phyloP scores from a whole-genome alignment of 805 yeast species.

The Barnettozyma pratensis region DNA sequence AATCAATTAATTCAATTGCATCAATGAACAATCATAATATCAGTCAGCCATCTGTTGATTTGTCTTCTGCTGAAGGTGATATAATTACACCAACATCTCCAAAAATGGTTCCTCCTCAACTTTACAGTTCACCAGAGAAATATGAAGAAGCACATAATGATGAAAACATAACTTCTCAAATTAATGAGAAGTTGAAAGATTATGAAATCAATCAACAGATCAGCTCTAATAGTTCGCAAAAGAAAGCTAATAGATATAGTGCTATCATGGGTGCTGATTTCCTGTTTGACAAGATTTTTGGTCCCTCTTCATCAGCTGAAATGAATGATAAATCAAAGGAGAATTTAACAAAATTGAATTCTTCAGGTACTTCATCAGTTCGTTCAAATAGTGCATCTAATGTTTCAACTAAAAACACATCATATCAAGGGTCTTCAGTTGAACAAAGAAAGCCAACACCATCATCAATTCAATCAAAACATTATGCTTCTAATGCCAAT shows the following conservation, averaged over 20 bases:
- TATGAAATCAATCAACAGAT: not conserved
- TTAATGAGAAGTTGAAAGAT: conserved; percentile 9
- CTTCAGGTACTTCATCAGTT: conserved; percentile 10
- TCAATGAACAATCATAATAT: conserved; percentile 27
- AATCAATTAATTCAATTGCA: conserved; percentile 36
- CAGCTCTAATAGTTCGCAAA: not conserved
- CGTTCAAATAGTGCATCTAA: conserved; percentile 10
- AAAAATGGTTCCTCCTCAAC: conserved; percentile 9
- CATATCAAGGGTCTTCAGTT: conserved; percentile 4
- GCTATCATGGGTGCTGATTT: conserved; percentile 26
- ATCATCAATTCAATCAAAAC: conserved; percentile 2
- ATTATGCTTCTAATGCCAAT: conserved; percentile 1
- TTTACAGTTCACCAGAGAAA: conserved; percentile 2
- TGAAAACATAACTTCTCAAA: conserved; percentile 5
- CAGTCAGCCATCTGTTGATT: conserved; percentile 31
- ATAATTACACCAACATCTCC: conserved; percentile 30
- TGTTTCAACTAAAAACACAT: conserved; percentile 10
- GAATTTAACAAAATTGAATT: not conserved
- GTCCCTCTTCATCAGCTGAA: conserved; percentile 6
- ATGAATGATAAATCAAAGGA: conserved; percentile 3
- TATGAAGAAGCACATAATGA: conserved; percentile 13
- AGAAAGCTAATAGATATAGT: conserved; percentile 24
- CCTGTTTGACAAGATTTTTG: conserved; percentile 25
- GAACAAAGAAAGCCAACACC: conserved; percentile 8
- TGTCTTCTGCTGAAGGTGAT: conserved; percentile 32